These are phyloP conservation scores for Phytophthora constricta DNA, from an alignment of 352 stramenopile genomes.

Conservation along the genomic window DNA sequence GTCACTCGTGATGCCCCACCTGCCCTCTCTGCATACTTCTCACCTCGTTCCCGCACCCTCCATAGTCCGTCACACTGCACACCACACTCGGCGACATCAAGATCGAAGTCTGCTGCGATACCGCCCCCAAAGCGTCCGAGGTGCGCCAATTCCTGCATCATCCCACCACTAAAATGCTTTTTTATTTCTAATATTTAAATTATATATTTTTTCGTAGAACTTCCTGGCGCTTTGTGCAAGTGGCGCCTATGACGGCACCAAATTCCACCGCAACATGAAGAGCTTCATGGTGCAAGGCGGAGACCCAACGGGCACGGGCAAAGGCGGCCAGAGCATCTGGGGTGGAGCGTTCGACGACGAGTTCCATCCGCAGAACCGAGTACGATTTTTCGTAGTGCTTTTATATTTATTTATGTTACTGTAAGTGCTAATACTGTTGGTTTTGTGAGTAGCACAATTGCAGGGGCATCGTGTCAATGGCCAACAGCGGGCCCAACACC, in stretches of 20 bases:
- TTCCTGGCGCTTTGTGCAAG: slow-evolving; percentile 96
- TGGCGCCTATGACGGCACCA: slow-evolving; percentile 91
- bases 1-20: not conserved
- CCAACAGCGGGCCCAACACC: slow-evolving; percentile 92
- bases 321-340: slow-evolving; percentile 92
- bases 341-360: slow-evolving; percentile 91
- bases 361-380: slow-evolving; percentile 90
- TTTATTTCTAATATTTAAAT: slow-evolving; percentile 17
- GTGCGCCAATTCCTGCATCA: slow-evolving; percentile 33
- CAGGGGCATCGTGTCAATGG: slow-evolving; percentile 92
- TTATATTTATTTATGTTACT: not conserved
- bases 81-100: slow-evolving; percentile 96
- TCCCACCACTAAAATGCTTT: not conserved
- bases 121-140: slow-evolving; percentile 85
- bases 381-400: slow-evolving; percentile 24
- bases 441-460: slow-evolving; percentile 77
- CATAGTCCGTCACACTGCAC: slow-evolving; percentile 93
- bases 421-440: not conserved
- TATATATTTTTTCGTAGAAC: slow-evolving; percentile 78
- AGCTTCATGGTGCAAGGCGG: slow-evolving; percentile 91
- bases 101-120: slow-evolving; percentile 97
- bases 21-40: not conserved
- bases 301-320: slow-evolving; percentile 91
- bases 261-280: slow-evolving; percentile 92
- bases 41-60: not conserved